Base-by-base conservation (phyloP, 768 basidiomycete genomes). In the Phaeolepiota aurea region DNA sequence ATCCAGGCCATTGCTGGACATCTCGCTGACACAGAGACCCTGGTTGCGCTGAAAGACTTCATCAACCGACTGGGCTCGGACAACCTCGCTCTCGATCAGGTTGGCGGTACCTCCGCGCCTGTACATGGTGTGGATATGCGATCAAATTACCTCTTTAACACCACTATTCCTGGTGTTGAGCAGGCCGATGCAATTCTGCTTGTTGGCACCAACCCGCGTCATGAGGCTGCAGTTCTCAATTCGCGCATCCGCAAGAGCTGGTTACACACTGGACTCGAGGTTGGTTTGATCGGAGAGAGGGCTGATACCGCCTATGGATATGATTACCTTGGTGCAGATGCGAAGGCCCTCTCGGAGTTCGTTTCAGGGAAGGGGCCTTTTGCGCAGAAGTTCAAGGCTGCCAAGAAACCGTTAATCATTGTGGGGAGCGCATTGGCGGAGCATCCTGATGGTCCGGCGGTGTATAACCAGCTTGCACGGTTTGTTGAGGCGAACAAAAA, bases 201-300 rank as follows among this genome's bases (percentile, higher is more conserved):
- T 20, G 79, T 98, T 50, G 96, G 94, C 42, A 96, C 92, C 32
- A 96, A 98, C 65, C 94, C 94, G 7, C 74, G 96, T 14, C 93
- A 97, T 57, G 96, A 99, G 62, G 96, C 92, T 3, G 86, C 96
- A 15, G 93, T 97, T 41, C 71, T 98, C 49, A 99, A 98, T 71
- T 91, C 93, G 18, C 88, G 96, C 47, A 89, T 99, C 53, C 78
- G 96, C 51, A 93, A 91, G 71, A 84, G 79, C 52, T 99, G 90
- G 87, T 57, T 99, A 48, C 84, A 93, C 55, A 81, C 80, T 4
- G 75, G 79, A 34, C 72, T 93, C 21, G 88, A 97, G 52, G 74
- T 96, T 22, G 96, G 87, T 30, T 61, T 94, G 22, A 79, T 99
- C 43, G 96, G 96, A 20, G 86, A 94, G 59, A 76, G 85, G 20